A percentile compares a stretch with the other conserved stretches of the same genome.
Conservation (phyloP, 441 rosid species). For the Theobroma grandiflorum region DNA sequence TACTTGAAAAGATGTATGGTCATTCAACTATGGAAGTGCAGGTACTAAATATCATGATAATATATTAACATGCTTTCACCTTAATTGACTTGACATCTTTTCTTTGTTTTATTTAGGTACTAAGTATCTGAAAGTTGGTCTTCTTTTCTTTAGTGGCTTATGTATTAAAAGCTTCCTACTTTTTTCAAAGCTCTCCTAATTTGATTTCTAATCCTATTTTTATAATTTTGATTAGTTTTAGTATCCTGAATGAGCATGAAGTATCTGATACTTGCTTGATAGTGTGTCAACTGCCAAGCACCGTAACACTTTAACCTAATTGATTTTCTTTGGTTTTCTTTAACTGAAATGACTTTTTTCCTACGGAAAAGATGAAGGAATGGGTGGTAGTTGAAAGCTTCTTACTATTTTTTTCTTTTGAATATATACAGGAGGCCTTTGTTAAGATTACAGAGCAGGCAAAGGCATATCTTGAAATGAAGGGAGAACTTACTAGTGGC, state of each 20-base stretch:
- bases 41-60: constrained; percentile 52
- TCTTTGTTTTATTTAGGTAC: constrained; percentile 4
- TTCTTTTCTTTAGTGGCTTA: background rate
- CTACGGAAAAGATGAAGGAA: background rate
- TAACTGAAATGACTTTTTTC: background rate
- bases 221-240: background rate
- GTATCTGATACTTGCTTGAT: background rate
- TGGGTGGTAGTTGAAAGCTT: constrained; percentile 18
- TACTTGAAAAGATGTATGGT: constrained; percentile 98
- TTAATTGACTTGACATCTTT: constrained; percentile 6
- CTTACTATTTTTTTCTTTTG: constrained; percentile 34
- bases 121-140: background rate
- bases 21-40: constrained; percentile 99
- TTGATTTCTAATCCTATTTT: background rate
- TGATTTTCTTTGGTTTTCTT: background rate
- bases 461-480: constrained; percentile 88
- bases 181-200: background rate
- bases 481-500: constrained; percentile 87
- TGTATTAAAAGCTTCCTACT: background rate
- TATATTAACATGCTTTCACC: background rate
- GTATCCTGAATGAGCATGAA: constrained; percentile 8
- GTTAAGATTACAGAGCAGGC: constrained; percentile 99
- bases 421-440: constrained; percentile 87
- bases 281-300: background rate
- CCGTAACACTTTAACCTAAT: too few relatives aligned